Evolutionary conservation across 352 stramenopile species (phyloP).

Genomic region (Phytopythium montanum): DNA sequence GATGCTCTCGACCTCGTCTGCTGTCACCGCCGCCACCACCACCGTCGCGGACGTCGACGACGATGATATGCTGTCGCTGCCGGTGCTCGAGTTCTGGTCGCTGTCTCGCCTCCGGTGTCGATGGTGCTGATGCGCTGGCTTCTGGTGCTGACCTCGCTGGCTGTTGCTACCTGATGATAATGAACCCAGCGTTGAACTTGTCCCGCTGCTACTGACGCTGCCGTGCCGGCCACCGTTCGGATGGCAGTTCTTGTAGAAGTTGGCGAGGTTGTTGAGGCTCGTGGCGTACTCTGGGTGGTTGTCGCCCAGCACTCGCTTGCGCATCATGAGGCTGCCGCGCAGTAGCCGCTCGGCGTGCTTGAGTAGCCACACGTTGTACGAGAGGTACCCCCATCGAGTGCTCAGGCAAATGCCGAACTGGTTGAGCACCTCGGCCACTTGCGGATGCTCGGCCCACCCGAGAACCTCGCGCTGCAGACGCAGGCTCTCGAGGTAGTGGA

Average conservation of each 20-base stretch:
- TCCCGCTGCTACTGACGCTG: neutral
- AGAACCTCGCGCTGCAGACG: conserved; percentile 77
- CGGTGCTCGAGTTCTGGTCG: conserved; percentile 20
- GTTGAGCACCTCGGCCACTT: conserved; percentile 79
- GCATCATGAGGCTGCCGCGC: conserved; percentile 69
- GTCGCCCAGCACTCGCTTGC: conserved; percentile 63
- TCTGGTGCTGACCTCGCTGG: neutral
- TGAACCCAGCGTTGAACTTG: neutral
- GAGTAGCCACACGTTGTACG: conserved; percentile 76
- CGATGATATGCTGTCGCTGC: conserved; percentile 20
- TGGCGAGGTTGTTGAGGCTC: conserved; percentile 80
- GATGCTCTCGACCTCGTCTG: conserved; percentile 12
- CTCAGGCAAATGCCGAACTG: conserved; percentile 78
- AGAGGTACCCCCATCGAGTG: conserved; percentile 61
- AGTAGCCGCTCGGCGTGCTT: conserved; percentile 66
- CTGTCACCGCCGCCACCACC: conserved; percentile 4
- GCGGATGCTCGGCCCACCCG: conserved; percentile 65
- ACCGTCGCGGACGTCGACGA: conserved; percentile 3
- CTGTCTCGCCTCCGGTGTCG: conserved; percentile 6
- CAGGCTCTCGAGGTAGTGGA: conserved; percentile 73
- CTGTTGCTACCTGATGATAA: neutral
- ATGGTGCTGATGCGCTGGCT: neutral
- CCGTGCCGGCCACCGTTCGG: conserved; percentile 5
- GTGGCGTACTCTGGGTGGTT: conserved; percentile 78
- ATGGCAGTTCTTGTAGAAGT: conserved; percentile 79